phyloP scores from a whole-genome alignment of 345 rosid genomes.

The Eucalyptus marginata region DNA sequence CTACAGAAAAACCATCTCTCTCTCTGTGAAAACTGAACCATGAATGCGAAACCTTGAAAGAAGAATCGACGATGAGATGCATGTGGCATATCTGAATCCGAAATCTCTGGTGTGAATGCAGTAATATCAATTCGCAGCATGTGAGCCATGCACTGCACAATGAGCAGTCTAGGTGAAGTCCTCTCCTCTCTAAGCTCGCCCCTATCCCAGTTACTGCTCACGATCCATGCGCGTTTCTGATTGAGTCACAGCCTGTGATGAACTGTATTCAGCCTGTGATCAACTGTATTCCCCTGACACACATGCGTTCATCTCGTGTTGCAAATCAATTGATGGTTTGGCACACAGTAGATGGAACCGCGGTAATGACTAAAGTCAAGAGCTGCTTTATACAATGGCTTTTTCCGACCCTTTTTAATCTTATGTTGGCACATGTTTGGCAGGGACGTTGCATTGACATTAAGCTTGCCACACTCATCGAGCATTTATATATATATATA shows the following conservation, averaged over 20 bases:
- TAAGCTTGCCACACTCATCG: no score
- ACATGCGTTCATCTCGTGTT: neutral
- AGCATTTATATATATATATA: no score
- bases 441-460: neutral
- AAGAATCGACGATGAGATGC: neutral
- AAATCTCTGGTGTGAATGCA: neutral
- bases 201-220: neutral
- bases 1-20: neutral
- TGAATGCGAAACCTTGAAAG: neutral
- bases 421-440: neutral
- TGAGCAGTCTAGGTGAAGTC: no score
- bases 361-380: no score
- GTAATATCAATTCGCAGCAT: neutral
- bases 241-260: no score
- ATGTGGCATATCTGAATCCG: neutral
- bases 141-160: neutral
- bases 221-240: neutral
- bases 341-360: neutral
- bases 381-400: neutral
- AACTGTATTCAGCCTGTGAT: neutral
- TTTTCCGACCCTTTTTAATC: neutral
- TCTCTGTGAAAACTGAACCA: neutral
- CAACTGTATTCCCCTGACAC: neutral
- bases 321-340: neutral
- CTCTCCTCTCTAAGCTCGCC: fast-evolving